Evolutionary conservation across 1,284 basidiomycete genomes (phyloP).

Genomic region (Takashimella koratensis): DNA sequence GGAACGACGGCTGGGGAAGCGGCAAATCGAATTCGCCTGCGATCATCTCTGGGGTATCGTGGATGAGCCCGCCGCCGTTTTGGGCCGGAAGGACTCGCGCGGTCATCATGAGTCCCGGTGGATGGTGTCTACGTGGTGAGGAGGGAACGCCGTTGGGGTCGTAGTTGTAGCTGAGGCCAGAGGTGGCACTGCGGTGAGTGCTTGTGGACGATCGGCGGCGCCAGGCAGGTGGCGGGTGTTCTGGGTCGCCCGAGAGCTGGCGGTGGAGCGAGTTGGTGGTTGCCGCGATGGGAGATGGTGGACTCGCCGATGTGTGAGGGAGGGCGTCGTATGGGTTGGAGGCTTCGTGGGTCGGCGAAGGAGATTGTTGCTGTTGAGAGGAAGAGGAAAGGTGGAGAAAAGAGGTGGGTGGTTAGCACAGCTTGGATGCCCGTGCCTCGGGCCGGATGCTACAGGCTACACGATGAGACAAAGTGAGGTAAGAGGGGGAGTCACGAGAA

Average conservation of each 20-base stretch:
- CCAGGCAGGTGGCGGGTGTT: slow-evolving; percentile 44
- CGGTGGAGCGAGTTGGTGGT: slow-evolving; percentile 30
- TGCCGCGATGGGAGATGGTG: slow-evolving; percentile 18
- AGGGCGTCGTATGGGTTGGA: slow-evolving; percentile 5
- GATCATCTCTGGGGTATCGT: background rate
- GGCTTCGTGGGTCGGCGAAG: slow-evolving; percentile 12
- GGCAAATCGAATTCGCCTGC: slow-evolving; percentile 12
- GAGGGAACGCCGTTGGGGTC: background rate
- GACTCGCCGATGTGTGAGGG: slow-evolving; percentile 6
- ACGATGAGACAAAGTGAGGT: background rate
- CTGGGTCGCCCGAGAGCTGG: slow-evolving; percentile 38
- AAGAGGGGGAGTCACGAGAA: background rate
- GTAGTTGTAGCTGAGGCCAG: background rate
- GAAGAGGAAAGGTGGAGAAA: background rate
- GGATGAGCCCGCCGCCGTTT: background rate
- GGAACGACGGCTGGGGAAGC: slow-evolving; percentile 34
- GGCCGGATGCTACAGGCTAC: too few species aligned
- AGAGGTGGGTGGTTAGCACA: background rate
- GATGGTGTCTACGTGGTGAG: slow-evolving; percentile 8
- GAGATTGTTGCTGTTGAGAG: slow-evolving; percentile 12
- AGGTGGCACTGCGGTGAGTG: background rate
- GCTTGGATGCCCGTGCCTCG: too few species aligned
- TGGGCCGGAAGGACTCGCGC: background rate
- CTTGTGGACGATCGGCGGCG: slow-evolving; percentile 25
- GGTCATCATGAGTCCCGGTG: slow-evolving; percentile 17